Evolutionary conservation across 2,329 filamentous ascomycete genomes (phyloP).

Genomic region (Colletotrichum sojae): DNA sequence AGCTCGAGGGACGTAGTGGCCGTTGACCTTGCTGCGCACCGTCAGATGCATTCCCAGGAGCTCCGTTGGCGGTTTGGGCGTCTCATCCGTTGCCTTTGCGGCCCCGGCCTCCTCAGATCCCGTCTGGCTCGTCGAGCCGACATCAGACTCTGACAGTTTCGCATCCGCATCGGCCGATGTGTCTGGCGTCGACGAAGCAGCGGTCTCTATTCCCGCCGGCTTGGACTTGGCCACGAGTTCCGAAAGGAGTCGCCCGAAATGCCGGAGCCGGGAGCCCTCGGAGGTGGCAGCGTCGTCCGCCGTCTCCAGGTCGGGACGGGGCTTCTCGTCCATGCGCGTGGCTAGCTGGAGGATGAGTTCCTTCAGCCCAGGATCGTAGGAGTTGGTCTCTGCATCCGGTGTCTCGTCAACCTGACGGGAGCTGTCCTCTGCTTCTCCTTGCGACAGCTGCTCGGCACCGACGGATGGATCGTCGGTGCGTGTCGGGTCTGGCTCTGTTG

Average conservation of each 20-base stretch:
- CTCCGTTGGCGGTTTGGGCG: conserved; percentile 46
- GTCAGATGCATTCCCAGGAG: conserved; percentile 81
- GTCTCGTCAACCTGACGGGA: conserved; percentile 2
- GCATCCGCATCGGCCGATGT: neutral
- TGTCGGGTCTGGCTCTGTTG: neutral
- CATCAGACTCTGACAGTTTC: neutral
- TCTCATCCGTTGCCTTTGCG: conserved; percentile 26
- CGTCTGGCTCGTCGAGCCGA: neutral
- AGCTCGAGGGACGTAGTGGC: conserved; percentile 73
- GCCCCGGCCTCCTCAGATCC: neutral
- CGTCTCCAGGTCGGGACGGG: conserved; percentile 41
- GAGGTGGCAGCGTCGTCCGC: conserved; percentile 45
- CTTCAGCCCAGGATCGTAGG: conserved; percentile 50
- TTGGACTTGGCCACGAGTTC: conserved; percentile 56
- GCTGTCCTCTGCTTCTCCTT: neutral
- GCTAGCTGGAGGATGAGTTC: conserved; percentile 68
- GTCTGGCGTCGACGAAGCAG: neutral
- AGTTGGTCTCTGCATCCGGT: conserved; percentile 12
- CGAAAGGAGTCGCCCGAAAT: conserved; percentile 67
- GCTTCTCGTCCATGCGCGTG: conserved; percentile 57
- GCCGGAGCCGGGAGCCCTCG: conserved; percentile 58
- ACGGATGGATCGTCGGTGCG: neutral
- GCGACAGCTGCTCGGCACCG: neutral
- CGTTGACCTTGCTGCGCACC: conserved; percentile 81
- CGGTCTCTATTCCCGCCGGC: neutral